These are phyloP conservation scores for Candida palmyrensis DNA, from an alignment of 805 yeast genomes.

Conservation along the genomic window DNA sequence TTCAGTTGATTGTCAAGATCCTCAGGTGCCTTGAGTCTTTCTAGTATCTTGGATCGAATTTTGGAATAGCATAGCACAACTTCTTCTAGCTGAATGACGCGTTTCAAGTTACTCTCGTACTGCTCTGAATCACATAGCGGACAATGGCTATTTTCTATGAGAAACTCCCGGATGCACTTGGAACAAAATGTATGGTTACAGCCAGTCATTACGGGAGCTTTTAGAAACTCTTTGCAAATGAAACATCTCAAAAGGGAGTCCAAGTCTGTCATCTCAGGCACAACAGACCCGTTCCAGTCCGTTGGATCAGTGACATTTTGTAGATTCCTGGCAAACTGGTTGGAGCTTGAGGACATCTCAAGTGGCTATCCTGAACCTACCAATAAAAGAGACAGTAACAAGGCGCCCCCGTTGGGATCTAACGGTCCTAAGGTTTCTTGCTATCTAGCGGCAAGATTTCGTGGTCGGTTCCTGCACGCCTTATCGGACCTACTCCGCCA, in stretches of 20 bases:
- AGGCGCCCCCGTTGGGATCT: no score
- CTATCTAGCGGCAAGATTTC: no score
- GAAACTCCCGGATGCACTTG: conserved; percentile 69
- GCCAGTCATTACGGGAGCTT: conserved; percentile 75
- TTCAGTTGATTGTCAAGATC: conserved; percentile 1
- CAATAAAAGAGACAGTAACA: no score
- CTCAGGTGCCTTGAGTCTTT: conserved; percentile 16
- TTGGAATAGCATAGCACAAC: conserved; percentile 48
- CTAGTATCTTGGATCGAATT: conserved; percentile 36
- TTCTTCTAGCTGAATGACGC: conserved; percentile 70
- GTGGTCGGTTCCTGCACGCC: no score
- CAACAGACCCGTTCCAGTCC: conserved; percentile 55
- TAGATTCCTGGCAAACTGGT: conserved; percentile 10
- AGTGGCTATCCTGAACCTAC: no score
- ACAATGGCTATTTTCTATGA: conserved; percentile 57
- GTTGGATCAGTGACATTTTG: conserved; percentile 55
- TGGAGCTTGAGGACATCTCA: conserved; percentile 8
- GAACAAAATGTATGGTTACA: conserved; percentile 93
- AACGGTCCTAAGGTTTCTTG: no score
- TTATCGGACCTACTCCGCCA: no score
- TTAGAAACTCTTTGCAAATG: conserved; percentile 78
- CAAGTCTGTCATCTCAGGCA: conserved; percentile 54
- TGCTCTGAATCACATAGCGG: conserved; percentile 74
- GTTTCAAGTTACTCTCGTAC: conserved; percentile 62
- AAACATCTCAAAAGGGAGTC: conserved; percentile 78